Base-by-base conservation (phyloP, 352 stramenopile genomes). In the Phytophthora podocarpi region DNA sequence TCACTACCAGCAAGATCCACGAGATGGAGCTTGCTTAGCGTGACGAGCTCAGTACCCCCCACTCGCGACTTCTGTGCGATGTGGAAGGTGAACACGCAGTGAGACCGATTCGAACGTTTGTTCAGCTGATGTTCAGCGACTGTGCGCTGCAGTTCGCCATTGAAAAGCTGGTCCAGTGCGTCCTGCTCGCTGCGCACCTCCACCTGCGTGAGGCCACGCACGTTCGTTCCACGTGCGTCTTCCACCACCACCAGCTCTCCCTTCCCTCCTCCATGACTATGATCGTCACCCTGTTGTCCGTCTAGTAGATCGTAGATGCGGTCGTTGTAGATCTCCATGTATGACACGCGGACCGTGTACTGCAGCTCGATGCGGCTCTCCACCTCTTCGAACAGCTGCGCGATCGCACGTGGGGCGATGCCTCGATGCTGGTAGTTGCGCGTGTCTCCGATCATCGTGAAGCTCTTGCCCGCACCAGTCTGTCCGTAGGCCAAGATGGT, bases 251-350 rank as follows among this genome's bases (percentile, higher is more conserved):
- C 80, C 11, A 93, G 78, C 9, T 97, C 87, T 26, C 65, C 70
- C 28, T 67, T 72, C 8, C 55, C 50, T 32, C 32, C 30, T 16
- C 59, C 59, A 52, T 6, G 26, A 30, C 5, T 50, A 18, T 41
- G 36, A 26, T 62, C 57, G 4, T 63, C 43, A 6, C 52, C 52
- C 21, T 66, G 58, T 13, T 73, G 65, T 21, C 53, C 64, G 43
- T 76, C 68, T 3, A 98, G 74, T 6, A 98, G 63, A 64, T 98
- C 94, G 69, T 93, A 97, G 50, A 98, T 97, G 24, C 85, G 85
- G 51, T 98, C 95, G 69, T 98, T 98, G 67, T 98, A 98, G 62
- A 98, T 98, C 75, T 98, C 95, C 82, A 98, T 93, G 79, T 98
- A 98, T 43, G 91, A 97, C 43, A 91, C 89, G 20, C 74, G 75